Evolutionary conservation across 306 rosid genomes (phyloP).

Genomic region (Pachyrhizus erosus): DNA sequence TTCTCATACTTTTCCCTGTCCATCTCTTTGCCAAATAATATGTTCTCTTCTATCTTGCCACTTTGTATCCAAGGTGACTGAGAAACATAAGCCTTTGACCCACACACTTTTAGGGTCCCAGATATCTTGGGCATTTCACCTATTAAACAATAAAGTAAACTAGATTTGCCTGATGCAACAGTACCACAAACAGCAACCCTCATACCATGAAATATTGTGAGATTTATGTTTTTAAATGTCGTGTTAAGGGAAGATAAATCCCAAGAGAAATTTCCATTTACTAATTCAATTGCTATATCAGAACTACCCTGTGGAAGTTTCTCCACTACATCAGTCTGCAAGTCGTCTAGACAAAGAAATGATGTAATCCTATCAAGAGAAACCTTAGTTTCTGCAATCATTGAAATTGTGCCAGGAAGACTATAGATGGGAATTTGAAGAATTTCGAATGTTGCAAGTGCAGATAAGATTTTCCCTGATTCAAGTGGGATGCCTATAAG

Average conservation of each 20-base stretch:
- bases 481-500: slow-evolving; percentile 3
- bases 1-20: slow-evolving; percentile 9
- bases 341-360: slow-evolving; percentile 1
- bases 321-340: slow-evolving; percentile 10
- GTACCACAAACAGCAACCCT: slow-evolving; percentile 20
- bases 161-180: not conserved
- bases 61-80: slow-evolving; percentile 4
- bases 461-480: slow-evolving; percentile 9
- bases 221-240: not conserved
- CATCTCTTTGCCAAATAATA: slow-evolving; percentile 1
- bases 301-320: slow-evolving; percentile 5
- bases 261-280: not conserved
- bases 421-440: not conserved
- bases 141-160: not conserved
- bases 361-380: not conserved
- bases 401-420: slow-evolving; percentile 6
- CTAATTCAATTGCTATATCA: not conserved
- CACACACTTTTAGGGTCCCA: slow-evolving; percentile 1
- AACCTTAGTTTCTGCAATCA: not conserved
- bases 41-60: slow-evolving; percentile 3
- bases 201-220: slow-evolving; percentile 2
- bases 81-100: slow-evolving; percentile 12
- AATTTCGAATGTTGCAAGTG: not conserved
- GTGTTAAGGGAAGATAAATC: not conserved
- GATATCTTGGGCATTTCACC: slow-evolving; percentile 4